Percentiles rank a stretch among this genome's conserved stretches.
Conservation (phyloP, 495 filamentous ascomycete genomes). For the Lasiosphaeria miniovina region DNA sequence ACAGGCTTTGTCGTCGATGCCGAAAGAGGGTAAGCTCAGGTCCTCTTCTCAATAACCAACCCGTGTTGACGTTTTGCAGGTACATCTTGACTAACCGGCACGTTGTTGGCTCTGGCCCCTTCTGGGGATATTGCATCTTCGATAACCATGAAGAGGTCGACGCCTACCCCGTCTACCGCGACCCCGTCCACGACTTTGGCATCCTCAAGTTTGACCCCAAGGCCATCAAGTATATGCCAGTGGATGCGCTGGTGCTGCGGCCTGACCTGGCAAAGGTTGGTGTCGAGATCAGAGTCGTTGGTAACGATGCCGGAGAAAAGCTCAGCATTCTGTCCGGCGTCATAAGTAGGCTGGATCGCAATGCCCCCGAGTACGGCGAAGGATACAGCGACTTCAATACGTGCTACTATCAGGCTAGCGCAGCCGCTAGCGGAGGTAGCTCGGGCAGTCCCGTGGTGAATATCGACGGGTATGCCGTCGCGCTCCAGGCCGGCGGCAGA, state of each 20-base stretch:
- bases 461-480: constrained; percentile 87
- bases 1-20: constrained; percentile 98
- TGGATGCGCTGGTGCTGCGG: constrained; percentile 72
- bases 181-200: constrained; percentile 98
- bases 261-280: constrained; percentile 91
- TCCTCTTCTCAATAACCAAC: constrained; percentile 25
- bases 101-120: constrained; percentile 94
- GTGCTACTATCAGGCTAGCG: constrained; percentile 98
- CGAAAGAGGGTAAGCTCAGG: constrained; percentile 66
- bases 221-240: constrained; percentile 92
- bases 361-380: constrained; percentile 96
- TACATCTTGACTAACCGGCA: constrained; percentile 86
- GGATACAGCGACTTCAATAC: constrained; percentile 99
- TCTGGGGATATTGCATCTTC: constrained; percentile 97
- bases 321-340: constrained; percentile 96
- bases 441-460: constrained; percentile 97
- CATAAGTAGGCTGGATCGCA: constrained; percentile 91
- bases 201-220: constrained; percentile 94
- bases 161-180: constrained; percentile 95
- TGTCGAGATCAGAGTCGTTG: constrained; percentile 90
- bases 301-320: constrained; percentile 98
- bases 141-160: constrained; percentile 98
- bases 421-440: constrained; percentile 91
- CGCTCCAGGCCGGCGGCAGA: constrained; percentile 90
- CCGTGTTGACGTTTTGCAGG: constrained; percentile 21